Evolutionary conservation across 495 filamentous ascomycete genomes (phyloP).

Genomic region (Friedmanniomyces simplex): DNA sequence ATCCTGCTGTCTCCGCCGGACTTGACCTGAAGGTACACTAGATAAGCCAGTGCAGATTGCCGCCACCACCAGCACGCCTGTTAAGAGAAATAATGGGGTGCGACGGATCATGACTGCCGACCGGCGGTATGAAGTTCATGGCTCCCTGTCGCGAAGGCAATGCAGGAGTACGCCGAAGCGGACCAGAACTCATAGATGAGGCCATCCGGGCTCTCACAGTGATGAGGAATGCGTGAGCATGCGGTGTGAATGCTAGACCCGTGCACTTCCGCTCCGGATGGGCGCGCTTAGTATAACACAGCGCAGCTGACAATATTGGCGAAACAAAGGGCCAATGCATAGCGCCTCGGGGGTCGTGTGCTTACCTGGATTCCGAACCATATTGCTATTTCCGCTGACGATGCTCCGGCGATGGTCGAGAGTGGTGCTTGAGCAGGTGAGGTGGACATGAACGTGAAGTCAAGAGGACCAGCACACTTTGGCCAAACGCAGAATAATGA

Average conservation of each 20-base stretch:
- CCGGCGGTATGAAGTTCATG: neutral
- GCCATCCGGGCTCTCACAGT: neutral
- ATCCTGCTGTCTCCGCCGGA: conserved; percentile 1
- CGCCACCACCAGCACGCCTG: neutral
- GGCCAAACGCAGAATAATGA: no score
- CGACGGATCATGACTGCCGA: neutral
- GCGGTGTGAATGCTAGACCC: neutral
- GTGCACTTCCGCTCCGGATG: neutral
- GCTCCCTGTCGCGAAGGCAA: no score
- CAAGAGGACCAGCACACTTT: no score
- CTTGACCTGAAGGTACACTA: neutral
- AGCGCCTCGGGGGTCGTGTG: neutral
- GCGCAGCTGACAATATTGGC: neutral
- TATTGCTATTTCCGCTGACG: neutral
- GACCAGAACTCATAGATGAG: no score
- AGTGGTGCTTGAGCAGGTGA: neutral
- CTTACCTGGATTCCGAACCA: neutral
- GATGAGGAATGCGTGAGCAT: neutral
- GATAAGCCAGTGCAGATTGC: neutral
- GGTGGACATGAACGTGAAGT: no score
- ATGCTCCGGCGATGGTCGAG: neutral
- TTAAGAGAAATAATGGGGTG: neutral
- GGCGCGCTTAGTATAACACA: neutral
- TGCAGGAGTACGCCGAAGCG: no score
- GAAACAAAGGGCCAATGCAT: neutral